Base-by-base conservation (phyloP, 208 protist genomes). In the Leishmania aethiopica region DNA sequence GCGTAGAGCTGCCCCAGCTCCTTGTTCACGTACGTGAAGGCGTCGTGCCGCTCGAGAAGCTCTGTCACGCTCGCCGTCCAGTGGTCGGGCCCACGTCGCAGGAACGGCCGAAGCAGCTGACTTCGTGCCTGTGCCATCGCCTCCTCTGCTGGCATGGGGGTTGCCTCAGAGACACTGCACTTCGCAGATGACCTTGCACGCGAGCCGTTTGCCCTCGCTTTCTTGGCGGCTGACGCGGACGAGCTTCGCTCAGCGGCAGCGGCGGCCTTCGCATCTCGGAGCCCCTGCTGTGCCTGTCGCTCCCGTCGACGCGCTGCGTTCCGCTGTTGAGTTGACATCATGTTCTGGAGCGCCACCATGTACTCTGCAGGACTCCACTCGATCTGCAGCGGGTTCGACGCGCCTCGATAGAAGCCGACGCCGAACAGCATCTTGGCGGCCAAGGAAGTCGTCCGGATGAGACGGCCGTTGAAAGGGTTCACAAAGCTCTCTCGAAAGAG, bases 401-500 rank as follows among this genome's bases (percentile, higher is more conserved):
- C 37, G 62, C 87, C 82, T 28, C 85, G 89, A 40, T 83, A 77
- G 75, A 97, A 96, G 66, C 95, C 95, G 17, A 96, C 40, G 42
- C 55, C 28, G 28, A 87, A 64, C 37, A 97, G 84, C 47, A 84
- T 59, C 35, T 72, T 80, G 10, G 84, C 88, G 8, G 78, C 22
- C 25, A 71, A 74, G n/a, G 83, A 84, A 45, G 62, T 57, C 1
- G 78, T n/a, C 15, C 74, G 42, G 13, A 88, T 84, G 6, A 94
- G 77, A 49, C 89, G 90, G 35, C 91, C 90, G 37, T 79, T 94
- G 86, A 97, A 97, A 7, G 95, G 93, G 79, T 97, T 95, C 42
- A 97, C 81, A 71, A 95, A 84, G 64, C 53, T 73, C 15, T 60
- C 53, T 3, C 42, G 22, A 28, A 86, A 84, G 8, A 84, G 32